Evolutionary conservation across 768 basidiomycete species (phyloP).

Genomic region (Lactifluus subvellereus): DNA sequence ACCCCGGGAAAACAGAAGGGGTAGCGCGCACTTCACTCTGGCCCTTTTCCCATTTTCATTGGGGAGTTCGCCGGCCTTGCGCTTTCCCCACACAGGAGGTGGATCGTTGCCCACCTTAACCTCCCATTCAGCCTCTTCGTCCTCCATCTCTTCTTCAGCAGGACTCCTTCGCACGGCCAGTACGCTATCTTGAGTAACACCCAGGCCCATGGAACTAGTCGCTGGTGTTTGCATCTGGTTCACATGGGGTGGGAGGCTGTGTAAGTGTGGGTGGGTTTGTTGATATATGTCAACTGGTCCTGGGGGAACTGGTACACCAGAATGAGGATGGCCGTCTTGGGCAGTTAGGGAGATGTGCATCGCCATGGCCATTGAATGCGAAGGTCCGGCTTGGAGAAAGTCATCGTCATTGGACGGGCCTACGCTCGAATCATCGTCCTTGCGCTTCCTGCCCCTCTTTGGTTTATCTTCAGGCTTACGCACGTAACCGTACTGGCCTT

Average conservation of each 20-base stretch:
- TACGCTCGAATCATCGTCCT: constrained; percentile 13
- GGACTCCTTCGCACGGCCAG: constrained; percentile 39
- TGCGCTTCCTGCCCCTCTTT: constrained; percentile 34
- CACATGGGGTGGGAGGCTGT: constrained; percentile 11
- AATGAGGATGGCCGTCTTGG: constrained; percentile 16
- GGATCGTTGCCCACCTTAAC: constrained; percentile 56
- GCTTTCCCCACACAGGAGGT: constrained; percentile 66
- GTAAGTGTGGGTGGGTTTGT: constrained; percentile 16
- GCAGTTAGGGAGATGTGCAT: constrained; percentile 19
- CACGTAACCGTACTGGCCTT: constrained; percentile 79
- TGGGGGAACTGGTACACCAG: constrained; percentile 12
- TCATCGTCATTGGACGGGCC: constrained; percentile 23
- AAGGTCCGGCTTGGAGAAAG: constrained; percentile 18
- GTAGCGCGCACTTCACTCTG: constrained; percentile 37
- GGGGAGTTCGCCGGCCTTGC: constrained; percentile 40
- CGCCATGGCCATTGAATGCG: constrained; percentile 19
- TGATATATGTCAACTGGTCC: constrained; percentile 20
- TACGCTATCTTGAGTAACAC: constrained; percentile 17
- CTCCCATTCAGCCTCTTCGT: constrained; percentile 60
- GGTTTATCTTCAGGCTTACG: constrained; percentile 67
- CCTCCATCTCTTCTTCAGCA: constrained; percentile 64
- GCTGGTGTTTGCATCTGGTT: constrained; percentile 14
- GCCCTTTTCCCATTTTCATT: constrained; percentile 37
- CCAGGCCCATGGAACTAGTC: constrained; percentile 28
- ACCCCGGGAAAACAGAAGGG: background rate